These are phyloP conservation scores for Phytophthora megakarya DNA, from an alignment of 352 stramenopile genomes.

Conservation along the genomic window DNA sequence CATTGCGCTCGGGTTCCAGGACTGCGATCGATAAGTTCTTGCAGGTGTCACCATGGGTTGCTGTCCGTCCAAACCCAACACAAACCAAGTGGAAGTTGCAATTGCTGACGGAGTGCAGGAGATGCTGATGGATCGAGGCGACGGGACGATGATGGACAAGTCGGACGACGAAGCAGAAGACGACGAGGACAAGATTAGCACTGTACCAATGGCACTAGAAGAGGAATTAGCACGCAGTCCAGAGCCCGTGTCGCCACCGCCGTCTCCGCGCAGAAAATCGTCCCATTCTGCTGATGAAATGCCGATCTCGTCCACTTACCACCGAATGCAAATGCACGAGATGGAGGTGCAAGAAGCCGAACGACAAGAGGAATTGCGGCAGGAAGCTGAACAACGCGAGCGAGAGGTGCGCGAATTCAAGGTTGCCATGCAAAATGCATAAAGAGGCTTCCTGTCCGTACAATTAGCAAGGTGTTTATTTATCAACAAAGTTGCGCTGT, in stretches of 20 bases:
- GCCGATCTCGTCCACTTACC: slow-evolving; percentile 78
- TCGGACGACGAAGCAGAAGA: slow-evolving; percentile 39
- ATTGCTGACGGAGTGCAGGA: slow-evolving; percentile 15
- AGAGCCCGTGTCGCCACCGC: slow-evolving; percentile 16
- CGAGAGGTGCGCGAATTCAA: slow-evolving; percentile 72
- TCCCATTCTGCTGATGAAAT: slow-evolving; percentile 57
- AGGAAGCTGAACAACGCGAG: slow-evolving; percentile 54
- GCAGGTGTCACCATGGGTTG: slow-evolving; percentile 48
- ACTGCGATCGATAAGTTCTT: background rate
- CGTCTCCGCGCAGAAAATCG: slow-evolving; percentile 26
- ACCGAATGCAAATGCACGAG: slow-evolving; percentile 65
- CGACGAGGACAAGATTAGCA: background rate
- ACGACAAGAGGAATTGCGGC: slow-evolving; percentile 46
- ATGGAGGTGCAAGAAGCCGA: slow-evolving; percentile 53
- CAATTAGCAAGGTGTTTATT: slow-evolving; percentile 11
- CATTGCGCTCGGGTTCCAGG: background rate
- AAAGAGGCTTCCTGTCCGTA: background rate
- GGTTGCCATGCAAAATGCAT: slow-evolving; percentile 37
- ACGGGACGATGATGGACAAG: slow-evolving; percentile 31
- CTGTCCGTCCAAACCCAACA: slow-evolving; percentile 55
- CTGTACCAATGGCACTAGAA: background rate
- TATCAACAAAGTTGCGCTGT: slow-evolving; percentile 19
- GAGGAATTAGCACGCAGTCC: slow-evolving; percentile 1
- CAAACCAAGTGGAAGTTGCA: slow-evolving; percentile 13
- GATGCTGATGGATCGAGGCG: slow-evolving; percentile 48